Evolutionary conservation across 2,329 filamentous ascomycete species (phyloP).

Genomic region (Cyphellophora europaea): DNA sequence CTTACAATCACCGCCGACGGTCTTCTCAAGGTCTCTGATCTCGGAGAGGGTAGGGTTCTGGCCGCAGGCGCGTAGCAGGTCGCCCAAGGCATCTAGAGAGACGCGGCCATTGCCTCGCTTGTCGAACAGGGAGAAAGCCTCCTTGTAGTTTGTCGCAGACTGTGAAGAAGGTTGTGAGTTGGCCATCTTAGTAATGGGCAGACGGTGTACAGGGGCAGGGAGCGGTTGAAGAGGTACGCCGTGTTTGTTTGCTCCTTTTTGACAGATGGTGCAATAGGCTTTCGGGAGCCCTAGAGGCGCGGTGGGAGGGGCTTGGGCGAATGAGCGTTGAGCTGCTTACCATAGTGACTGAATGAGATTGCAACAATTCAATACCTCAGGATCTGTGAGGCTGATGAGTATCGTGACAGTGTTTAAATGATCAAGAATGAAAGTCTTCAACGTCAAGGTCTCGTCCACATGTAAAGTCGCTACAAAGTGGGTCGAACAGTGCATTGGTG

Average conservation of each 20-base stretch:
- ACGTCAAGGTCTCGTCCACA: no score
- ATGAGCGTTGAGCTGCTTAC: slow-evolving; percentile 1
- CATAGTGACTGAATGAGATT: no score
- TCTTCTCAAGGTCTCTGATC: slow-evolving; percentile 86
- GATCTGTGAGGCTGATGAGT: no score
- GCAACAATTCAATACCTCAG: no score
- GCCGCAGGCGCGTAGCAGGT: slow-evolving; percentile 89
- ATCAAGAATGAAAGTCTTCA: no score
- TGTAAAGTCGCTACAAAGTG: no score
- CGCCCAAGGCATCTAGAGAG: slow-evolving; percentile 73
- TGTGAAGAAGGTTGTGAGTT: slow-evolving; percentile 26
- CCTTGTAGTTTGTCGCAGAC: slow-evolving; percentile 97
- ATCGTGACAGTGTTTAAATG: no score
- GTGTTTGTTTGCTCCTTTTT: slow-evolving; percentile 3
- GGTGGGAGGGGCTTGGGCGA: neutral
- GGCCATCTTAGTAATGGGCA: slow-evolving; percentile 10
- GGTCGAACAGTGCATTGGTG: no score
- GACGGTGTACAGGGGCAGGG: neutral
- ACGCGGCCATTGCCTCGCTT: slow-evolving; percentile 97
- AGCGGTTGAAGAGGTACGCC: neutral
- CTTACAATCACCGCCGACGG: slow-evolving; percentile 83
- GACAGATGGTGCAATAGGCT: slow-evolving; percentile 1
- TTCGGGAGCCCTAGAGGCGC: neutral
- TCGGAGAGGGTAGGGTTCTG: slow-evolving; percentile 95
- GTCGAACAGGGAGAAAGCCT: slow-evolving; percentile 99